A percentile compares a stretch with the other conserved stretches of the same genome.
Conservation (phyloP, 2,329 filamentous ascomycete genomes). For the Lachnellula arida region DNA sequence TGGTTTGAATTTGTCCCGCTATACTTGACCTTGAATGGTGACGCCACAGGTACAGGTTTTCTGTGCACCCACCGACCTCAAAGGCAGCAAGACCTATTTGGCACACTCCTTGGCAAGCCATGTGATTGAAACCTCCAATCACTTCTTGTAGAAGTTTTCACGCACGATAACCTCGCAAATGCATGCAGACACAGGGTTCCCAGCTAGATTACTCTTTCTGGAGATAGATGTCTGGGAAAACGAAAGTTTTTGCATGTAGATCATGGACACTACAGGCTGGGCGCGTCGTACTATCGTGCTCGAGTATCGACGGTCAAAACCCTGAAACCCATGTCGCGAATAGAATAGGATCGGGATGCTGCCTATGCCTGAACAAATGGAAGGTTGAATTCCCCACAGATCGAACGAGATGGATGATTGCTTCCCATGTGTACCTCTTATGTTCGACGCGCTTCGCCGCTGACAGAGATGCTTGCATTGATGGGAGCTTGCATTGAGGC, state of each 20-base stretch:
- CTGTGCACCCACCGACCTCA: not conserved
- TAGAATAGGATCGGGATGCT: not conserved
- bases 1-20: not conserved
- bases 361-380: not conserved
- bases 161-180: not conserved
- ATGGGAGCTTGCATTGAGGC: not conserved
- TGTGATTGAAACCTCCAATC: not conserved
- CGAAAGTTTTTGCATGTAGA: no score
- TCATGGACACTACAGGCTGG: no score
- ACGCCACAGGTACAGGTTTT: not conserved
- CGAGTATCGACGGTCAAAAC: not conserved
- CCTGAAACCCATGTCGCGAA: not conserved
- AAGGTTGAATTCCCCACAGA: not conserved
- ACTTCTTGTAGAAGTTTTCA: not conserved
- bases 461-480: not conserved
- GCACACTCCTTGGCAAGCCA: not conserved
- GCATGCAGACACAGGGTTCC: no score
- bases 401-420: not conserved
- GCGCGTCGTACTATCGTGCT: no score
- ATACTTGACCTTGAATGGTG: not conserved
- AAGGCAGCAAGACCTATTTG: not conserved
- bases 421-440: not conserved
- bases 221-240: no score
- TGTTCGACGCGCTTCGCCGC: not conserved
- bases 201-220: not conserved